These are phyloP conservation scores for Elaphomyces granulatus DNA, from an alignment of 495 filamentous ascomycete genomes.

Conservation along the genomic window DNA sequence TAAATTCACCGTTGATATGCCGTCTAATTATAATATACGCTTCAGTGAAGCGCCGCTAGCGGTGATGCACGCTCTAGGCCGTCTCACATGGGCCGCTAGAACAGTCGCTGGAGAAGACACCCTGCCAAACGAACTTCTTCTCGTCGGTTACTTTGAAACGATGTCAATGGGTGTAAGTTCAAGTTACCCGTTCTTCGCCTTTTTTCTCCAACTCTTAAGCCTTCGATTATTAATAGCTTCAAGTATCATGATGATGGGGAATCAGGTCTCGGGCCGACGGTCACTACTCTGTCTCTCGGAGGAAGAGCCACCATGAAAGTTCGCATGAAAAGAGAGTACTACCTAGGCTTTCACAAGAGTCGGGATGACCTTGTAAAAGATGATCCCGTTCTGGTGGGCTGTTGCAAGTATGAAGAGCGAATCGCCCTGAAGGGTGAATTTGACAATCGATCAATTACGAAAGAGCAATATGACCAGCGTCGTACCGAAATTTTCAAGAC, in stretches of 20 bases:
- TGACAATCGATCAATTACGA: conserved; percentile 9
- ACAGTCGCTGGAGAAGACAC: conserved; percentile 18
- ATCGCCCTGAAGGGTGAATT: conserved; percentile 20
- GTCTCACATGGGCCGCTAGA: conserved; percentile 49
- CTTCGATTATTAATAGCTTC: too few relatives aligned
- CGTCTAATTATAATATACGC: conserved; percentile 39
- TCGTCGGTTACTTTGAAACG: conserved; percentile 59
- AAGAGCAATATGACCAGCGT: conserved; percentile 10
- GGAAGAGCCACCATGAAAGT: conserved; percentile 52
- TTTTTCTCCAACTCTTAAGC: too few relatives aligned
- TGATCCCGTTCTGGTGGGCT: conserved; percentile 23
- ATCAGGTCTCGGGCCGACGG: conserved; percentile 52
- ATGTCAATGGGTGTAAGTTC: conserved; percentile 51
- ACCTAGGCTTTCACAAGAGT: conserved; percentile 14
- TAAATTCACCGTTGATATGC: conserved; percentile 59
- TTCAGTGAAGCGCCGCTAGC: conserved; percentile 46
- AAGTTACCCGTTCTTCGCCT: background rate
- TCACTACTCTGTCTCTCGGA: conserved; percentile 64
- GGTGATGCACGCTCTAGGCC: conserved; percentile 42
- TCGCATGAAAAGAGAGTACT: conserved; percentile 48
- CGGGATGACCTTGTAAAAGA: conserved; percentile 9
- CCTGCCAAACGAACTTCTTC: conserved; percentile 55
- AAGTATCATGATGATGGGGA: conserved; percentile 86
- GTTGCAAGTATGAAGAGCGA: conserved; percentile 24
- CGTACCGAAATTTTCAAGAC: conserved; percentile 5